phyloP scores from a whole-genome alignment of 176 grass and related monocot genomes.

The Raddia distichophylla region DNA sequence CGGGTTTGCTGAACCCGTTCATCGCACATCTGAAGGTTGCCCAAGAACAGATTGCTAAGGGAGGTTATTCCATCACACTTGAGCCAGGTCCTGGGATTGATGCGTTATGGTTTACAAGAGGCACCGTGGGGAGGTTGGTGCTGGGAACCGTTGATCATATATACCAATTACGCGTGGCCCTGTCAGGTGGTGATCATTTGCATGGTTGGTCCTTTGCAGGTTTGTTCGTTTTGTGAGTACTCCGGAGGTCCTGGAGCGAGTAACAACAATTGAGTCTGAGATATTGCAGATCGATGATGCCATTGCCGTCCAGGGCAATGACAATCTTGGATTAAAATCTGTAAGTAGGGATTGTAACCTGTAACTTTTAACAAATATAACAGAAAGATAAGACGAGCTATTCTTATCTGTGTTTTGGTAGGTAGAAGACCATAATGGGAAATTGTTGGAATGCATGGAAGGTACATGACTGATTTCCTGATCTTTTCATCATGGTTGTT shows the following conservation, averaged over 20 bases:
- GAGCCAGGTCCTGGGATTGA: slow-evolving; percentile 51
- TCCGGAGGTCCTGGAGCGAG: slow-evolving; percentile 87
- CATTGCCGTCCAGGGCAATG: slow-evolving; percentile 66
- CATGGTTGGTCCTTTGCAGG: slow-evolving; percentile 48
- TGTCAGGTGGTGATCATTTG: slow-evolving; percentile 23
- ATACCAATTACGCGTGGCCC: not conserved
- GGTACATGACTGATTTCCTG: slow-evolving; percentile 37
- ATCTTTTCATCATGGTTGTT: slow-evolving; percentile 30
- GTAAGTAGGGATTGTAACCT: slow-evolving; percentile 39
- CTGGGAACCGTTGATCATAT: not conserved
- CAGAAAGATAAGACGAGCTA: slow-evolving; percentile 29
- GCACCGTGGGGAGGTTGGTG: slow-evolving; percentile 76
- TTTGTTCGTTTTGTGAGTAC: slow-evolving; percentile 99
- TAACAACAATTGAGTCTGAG: slow-evolving; percentile 85
- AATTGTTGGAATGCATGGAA: slow-evolving; percentile 54
- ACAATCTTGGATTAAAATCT: slow-evolving; percentile 53
- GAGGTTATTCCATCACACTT: slow-evolving; percentile 88
- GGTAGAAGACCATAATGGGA: slow-evolving; percentile 65
- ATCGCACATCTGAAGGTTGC: slow-evolving; percentile 79
- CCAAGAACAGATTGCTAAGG: slow-evolving; percentile 88
- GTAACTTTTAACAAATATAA: not conserved
- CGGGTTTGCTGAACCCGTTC: slow-evolving; percentile 88
- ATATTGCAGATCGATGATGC: slow-evolving; percentile 90
- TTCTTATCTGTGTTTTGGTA: slow-evolving; percentile 44
- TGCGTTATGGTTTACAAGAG: slow-evolving; percentile 85